Conservation (phyloP, 352 stramenopile species). For the Pythium dissimile region DNA sequence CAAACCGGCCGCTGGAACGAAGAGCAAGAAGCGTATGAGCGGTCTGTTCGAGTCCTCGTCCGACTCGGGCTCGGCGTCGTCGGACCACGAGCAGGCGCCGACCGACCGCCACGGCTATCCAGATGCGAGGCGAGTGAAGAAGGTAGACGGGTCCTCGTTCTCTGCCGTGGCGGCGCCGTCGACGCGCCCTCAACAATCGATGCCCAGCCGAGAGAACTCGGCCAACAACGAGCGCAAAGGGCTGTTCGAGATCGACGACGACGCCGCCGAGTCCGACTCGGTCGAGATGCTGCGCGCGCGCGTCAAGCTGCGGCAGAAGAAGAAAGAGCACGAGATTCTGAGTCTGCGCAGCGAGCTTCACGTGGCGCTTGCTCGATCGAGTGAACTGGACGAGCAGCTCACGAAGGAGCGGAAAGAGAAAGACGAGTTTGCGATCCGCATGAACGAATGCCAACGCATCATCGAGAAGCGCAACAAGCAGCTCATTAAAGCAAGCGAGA, state of each 20-base stretch:
- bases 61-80: slow-evolving; percentile 17
- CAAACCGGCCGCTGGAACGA: not conserved
- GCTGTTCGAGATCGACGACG: slow-evolving; percentile 75
- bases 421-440: slow-evolving; percentile 61
- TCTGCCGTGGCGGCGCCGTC: not conserved
- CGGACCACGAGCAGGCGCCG: slow-evolving; percentile 8
- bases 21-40: slow-evolving; percentile 13
- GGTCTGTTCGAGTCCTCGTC: slow-evolving; percentile 28
- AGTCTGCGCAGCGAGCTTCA: slow-evolving; percentile 45
- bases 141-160: not conserved
- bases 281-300: slow-evolving; percentile 69
- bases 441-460: slow-evolving; percentile 75
- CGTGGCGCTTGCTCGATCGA: slow-evolving; percentile 21
- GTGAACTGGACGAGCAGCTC: slow-evolving; percentile 38
- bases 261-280: slow-evolving; percentile 60
- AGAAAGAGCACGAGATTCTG: slow-evolving; percentile 67
- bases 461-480: slow-evolving; percentile 88
- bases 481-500: slow-evolving; percentile 78
- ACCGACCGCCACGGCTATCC: slow-evolving; percentile 1
- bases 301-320: slow-evolving; percentile 64
- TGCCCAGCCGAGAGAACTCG: slow-evolving; percentile 8
- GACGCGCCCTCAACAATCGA: slow-evolving; percentile 9
- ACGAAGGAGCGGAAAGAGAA: slow-evolving; percentile 40
- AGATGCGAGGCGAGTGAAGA: not conserved
- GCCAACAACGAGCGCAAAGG: slow-evolving; percentile 47